Evolutionary conservation across 257 asterid species (phyloP).

Genomic region (Plantago major): DNA sequence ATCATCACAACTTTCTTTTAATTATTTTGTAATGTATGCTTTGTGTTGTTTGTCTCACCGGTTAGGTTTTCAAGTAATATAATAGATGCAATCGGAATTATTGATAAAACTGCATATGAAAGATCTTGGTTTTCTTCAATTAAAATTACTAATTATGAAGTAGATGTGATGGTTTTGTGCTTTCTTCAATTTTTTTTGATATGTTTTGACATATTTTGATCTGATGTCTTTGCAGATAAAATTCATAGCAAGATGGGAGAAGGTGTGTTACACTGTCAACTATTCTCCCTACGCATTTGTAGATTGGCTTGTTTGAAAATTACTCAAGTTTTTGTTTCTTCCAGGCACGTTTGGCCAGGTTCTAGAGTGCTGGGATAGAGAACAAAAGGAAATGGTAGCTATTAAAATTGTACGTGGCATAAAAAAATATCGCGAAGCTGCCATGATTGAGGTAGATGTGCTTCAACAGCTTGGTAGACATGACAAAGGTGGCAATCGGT

Average conservation of each 20-base stretch:
- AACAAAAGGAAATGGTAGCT: conserved; percentile 81
- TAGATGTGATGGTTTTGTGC: background rate
- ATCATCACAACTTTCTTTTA: conserved; percentile 31
- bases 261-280: conserved; percentile 32
- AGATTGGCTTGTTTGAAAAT: no score
- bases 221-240: conserved; percentile 51
- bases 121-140: background rate
- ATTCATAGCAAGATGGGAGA: conserved; percentile 94
- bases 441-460: conserved; percentile 83
- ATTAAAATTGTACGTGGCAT: conserved; percentile 79
- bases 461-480: conserved; percentile 87
- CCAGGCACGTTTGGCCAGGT: conserved; percentile 94
- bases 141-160: background rate
- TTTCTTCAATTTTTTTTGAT: background rate
- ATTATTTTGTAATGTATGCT: background rate
- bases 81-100: background rate
- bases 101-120: background rate
- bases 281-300: no score
- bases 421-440: conserved; percentile 84
- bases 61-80: no score
- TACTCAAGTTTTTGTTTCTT: background rate
- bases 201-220: conserved; percentile 2
- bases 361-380: conserved; percentile 89
- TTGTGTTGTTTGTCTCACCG: background rate
- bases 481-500: conserved; percentile 81